Percentiles rank a stretch among this genome's conserved stretches.
These are phyloP conservation scores for Colletotrichum somersetense DNA, from an alignment of 2,329 filamentous ascomycete species.

Conservation along the genomic window DNA sequence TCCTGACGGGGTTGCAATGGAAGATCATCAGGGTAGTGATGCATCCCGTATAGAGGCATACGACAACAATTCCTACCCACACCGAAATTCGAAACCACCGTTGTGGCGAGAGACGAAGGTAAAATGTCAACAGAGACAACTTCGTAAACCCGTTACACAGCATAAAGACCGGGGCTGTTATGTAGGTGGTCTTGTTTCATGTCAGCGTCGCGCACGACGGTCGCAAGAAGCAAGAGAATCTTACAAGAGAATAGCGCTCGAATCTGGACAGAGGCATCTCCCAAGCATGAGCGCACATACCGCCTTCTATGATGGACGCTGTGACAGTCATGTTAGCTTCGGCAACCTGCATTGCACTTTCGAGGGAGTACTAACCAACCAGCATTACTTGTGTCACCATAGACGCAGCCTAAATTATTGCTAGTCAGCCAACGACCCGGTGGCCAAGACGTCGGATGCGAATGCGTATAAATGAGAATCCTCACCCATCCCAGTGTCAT, in stretches of 20 bases:
- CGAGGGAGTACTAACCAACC: conserved; percentile 1
- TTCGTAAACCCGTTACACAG: conserved; percentile 53
- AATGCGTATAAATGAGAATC: conserved; percentile 2
- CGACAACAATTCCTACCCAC: conserved; percentile 48
- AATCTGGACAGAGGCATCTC: conserved; percentile 40
- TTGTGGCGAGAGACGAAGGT: conserved; percentile 53
- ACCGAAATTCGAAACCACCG: conserved; percentile 50
- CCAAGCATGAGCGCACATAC: conserved; percentile 42
- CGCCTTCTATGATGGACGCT: conserved; percentile 18
- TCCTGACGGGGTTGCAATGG: conserved; percentile 52
- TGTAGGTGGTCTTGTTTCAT: conserved; percentile 40
- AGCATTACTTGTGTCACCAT: conserved; percentile 30
- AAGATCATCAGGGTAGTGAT: conserved; percentile 54
- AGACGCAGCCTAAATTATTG: conserved; percentile 17
- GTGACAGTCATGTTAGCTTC: background rate
- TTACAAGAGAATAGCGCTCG: conserved; percentile 37
- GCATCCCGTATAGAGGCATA: conserved; percentile 49
- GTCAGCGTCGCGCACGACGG: background rate
- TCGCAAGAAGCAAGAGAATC: background rate
- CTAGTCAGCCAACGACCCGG: background rate
- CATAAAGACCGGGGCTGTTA: conserved; percentile 50
- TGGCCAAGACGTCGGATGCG: background rate
- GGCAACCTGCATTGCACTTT: background rate
- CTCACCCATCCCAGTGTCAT: conserved; percentile 42
- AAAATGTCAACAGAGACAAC: conserved; percentile 55